These are phyloP conservation scores for Neurospora cerealis DNA, from an alignment of 495 filamentous ascomycete species.

Conservation along the genomic window DNA sequence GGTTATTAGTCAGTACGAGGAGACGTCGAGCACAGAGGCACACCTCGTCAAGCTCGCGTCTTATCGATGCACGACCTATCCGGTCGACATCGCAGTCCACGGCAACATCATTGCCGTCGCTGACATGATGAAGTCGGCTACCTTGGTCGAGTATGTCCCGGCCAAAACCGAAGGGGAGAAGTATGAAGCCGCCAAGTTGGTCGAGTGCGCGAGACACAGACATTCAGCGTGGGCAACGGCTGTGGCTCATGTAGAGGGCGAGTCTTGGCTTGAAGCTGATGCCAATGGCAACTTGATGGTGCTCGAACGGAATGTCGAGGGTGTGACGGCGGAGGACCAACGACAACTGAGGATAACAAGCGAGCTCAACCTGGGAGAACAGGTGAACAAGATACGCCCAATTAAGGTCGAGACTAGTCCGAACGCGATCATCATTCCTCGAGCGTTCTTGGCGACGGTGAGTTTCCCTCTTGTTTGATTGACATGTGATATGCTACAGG, in stretches of 20 bases:
- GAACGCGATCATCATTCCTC: conserved; percentile 60
- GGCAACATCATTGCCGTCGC: conserved; percentile 69
- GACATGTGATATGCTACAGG: not conserved
- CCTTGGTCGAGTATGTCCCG: conserved; percentile 56
- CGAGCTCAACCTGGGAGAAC: conserved; percentile 79
- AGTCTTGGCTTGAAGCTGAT: conserved; percentile 72
- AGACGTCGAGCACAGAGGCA: conserved; percentile 36
- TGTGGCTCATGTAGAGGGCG: conserved; percentile 52
- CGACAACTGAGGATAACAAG: conserved; percentile 60
- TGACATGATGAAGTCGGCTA: conserved; percentile 90
- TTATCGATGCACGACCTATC: conserved; percentile 76
- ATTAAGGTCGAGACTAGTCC: conserved; percentile 47
- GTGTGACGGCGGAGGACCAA: conserved; percentile 64
- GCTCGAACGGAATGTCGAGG: conserved; percentile 56
- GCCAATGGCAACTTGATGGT: conserved; percentile 80
- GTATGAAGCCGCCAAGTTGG: conserved; percentile 39
- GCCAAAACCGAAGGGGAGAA: conserved; percentile 25
- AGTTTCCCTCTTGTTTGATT: conserved; percentile 17
- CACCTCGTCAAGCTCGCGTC: conserved; percentile 55
- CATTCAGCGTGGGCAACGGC: conserved; percentile 75
- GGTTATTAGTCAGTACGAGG: conserved; percentile 48
- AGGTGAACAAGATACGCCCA: conserved; percentile 71
- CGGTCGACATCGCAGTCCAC: conserved; percentile 68
- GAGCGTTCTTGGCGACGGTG: conserved; percentile 86
- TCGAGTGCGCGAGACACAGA: conserved; percentile 71